Evolutionary conservation across 768 basidiomycete genomes (phyloP).

Genomic region (Boletus bicolor): DNA sequence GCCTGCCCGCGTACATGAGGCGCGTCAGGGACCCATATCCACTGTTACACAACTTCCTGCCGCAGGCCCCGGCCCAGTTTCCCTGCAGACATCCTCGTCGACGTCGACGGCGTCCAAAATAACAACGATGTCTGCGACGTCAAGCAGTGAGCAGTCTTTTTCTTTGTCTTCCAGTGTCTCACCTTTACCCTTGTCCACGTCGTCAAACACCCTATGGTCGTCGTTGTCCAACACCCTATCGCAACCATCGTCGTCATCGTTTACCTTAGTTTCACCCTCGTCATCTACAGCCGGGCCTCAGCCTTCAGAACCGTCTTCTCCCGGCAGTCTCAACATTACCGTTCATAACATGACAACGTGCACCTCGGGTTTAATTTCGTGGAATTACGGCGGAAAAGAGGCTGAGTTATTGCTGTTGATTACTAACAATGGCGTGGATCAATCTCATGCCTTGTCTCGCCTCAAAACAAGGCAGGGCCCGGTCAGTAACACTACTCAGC

Average conservation of each 20-base stretch:
- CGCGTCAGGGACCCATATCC: constrained; percentile 20
- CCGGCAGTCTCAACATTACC: constrained; percentile 20
- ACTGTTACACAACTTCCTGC: not conserved
- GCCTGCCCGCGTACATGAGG: constrained; percentile 17
- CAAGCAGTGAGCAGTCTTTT: constrained; percentile 14
- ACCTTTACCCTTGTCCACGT: not conserved
- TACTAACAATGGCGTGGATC: constrained; percentile 39
- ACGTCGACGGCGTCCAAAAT: not conserved
- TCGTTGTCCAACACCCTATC: not conserved
- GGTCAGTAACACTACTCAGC: constrained; percentile 7
- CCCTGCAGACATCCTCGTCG: constrained; percentile 3
- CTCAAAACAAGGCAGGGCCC: constrained; percentile 1
- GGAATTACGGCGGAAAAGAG: constrained; percentile 39
- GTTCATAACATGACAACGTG: constrained; percentile 36
- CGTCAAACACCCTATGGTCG: not conserved
- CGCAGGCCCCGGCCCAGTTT: constrained; percentile 6
- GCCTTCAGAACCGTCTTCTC: constrained; percentile 9
- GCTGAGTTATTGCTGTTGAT: constrained; percentile 34
- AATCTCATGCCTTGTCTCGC: constrained; percentile 10
- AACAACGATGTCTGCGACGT: constrained; percentile 14
- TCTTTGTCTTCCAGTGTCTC: constrained; percentile 5
- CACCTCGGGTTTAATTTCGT: constrained; percentile 31
- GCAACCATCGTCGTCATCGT: constrained; percentile 4
- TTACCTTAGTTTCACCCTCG: constrained; percentile 7
- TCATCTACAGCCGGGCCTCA: constrained; percentile 15